These are phyloP conservation scores for Pleurozium schreberi DNA, from an alignment of 225 moss, liverwort and hornwort genomes.

Conservation along the genomic window DNA sequence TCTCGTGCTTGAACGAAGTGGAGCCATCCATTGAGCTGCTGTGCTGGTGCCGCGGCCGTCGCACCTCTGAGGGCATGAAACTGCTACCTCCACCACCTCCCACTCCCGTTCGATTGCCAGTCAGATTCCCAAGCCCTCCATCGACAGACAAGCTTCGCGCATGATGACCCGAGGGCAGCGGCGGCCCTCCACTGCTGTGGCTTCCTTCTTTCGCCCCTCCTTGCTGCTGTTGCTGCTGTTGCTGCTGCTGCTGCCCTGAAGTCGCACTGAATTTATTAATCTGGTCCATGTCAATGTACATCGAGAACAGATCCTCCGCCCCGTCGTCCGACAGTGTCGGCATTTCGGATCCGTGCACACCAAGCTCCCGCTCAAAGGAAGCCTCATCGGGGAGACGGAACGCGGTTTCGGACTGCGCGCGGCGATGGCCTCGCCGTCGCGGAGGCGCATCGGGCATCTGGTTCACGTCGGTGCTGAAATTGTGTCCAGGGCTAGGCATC, in stretches of 20 bases:
- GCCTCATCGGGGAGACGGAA: conserved; percentile 40
- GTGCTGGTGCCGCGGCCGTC: conserved; percentile 44
- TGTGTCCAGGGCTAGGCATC: conserved; percentile 31
- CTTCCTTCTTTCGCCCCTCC: conserved; percentile 21
- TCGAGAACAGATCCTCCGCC: conserved; percentile 48
- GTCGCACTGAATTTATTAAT: conserved; percentile 34
- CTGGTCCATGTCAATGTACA: conserved; percentile 61
- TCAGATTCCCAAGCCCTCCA: conserved; percentile 25
- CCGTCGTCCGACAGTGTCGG: conserved; percentile 41
- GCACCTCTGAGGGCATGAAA: conserved; percentile 20
- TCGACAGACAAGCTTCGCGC: conserved; percentile 41
- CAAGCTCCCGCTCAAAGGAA: conserved; percentile 38
- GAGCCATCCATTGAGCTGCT: conserved; percentile 50
- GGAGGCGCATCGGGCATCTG: conserved; percentile 56
- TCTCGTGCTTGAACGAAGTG: conserved; percentile 38
- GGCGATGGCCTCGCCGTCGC: conserved; percentile 34
- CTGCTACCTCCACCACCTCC: conserved; percentile 12
- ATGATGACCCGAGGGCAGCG: conserved; percentile 18
- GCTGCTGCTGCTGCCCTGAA: conserved; percentile 4
- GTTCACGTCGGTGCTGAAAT: conserved; percentile 47
- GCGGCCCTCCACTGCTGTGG: conserved; percentile 1
- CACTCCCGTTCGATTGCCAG: conserved; percentile 9
- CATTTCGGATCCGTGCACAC: conserved; percentile 40
- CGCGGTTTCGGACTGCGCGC: conserved; percentile 46
- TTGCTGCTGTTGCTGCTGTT: neutral